Conservation (phyloP, 768 basidiomycete species). For the Exidia glandulosa region DNA sequence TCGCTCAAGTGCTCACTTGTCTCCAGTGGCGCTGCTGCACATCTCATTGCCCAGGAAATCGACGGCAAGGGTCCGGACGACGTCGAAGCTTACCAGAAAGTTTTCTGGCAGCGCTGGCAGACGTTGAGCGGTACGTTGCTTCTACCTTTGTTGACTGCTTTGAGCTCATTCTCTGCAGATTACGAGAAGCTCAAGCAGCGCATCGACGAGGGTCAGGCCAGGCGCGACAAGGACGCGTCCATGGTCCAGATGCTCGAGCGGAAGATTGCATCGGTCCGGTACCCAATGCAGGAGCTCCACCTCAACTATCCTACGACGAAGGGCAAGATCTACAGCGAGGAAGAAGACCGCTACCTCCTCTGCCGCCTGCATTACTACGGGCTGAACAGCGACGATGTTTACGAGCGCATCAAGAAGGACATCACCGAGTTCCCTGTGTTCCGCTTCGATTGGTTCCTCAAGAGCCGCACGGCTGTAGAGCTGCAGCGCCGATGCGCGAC, state of each 20-base stretch:
- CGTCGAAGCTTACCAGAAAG: constrained; percentile 63
- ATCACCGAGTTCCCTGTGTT: constrained; percentile 96
- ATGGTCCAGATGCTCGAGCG: constrained; percentile 65
- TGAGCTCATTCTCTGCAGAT: constrained; percentile 31
- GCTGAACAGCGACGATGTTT: constrained; percentile 79
- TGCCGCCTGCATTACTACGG: constrained; percentile 86
- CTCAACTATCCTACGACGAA: constrained; percentile 93
- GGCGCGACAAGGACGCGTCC: constrained; percentile 77
- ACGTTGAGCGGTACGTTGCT: constrained; percentile 53
- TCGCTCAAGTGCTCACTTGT: neutral
- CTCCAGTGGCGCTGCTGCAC: constrained; percentile 51
- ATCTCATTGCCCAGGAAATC: constrained; percentile 69
- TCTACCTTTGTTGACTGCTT: neutral
- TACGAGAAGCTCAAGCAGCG: constrained; percentile 72
- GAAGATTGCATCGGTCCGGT: constrained; percentile 74
- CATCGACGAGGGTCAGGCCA: constrained; percentile 80
- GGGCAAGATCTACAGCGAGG: constrained; percentile 92
- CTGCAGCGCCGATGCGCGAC: constrained; percentile 82
- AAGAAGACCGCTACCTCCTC: constrained; percentile 92
- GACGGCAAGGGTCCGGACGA: constrained; percentile 74
- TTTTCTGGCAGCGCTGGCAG: constrained; percentile 85
- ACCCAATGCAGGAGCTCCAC: constrained; percentile 95
- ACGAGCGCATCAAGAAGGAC: constrained; percentile 92
- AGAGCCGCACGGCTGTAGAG: constrained; percentile 84
- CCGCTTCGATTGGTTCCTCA: constrained; percentile 97